Evolutionary conservation across 2,329 filamentous ascomycete species (phyloP).

Genomic region (Colletotrichum tropicale): DNA sequence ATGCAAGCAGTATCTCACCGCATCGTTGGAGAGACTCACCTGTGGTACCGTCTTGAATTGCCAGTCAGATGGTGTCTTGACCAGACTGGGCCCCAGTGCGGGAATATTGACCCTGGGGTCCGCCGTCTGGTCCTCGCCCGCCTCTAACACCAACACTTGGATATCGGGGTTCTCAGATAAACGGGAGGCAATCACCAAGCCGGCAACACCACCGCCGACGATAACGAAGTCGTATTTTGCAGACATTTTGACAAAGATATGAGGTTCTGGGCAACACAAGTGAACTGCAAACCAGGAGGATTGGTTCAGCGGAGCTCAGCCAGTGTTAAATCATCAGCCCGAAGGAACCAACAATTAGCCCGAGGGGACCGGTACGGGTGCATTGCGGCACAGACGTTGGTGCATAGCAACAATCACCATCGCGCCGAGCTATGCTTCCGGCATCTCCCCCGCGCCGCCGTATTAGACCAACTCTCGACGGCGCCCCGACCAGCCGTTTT

Average conservation of each 20-base stretch:
- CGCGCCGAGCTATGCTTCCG: background rate
- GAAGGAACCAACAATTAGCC: background rate
- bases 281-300: background rate
- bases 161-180: conserved; percentile 22
- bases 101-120: conserved; percentile 29
- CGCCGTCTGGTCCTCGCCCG: conserved; percentile 27
- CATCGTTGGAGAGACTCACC: background rate
- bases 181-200: conserved; percentile 16
- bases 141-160: conserved; percentile 31
- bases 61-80: conserved; percentile 29
- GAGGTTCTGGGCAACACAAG: background rate
- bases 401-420: background rate
- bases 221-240: conserved; percentile 22
- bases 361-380: background rate
- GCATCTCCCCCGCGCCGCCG: conserved; percentile 8
- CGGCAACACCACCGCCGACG: conserved; percentile 20
- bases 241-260: conserved; percentile 16
- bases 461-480: background rate
- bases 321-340: conserved; percentile 13
- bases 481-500: background rate
- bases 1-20: background rate
- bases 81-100: conserved; percentile 26
- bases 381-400: background rate
- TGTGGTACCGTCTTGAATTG: conserved; percentile 28
- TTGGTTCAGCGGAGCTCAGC: background rate